These are phyloP conservation scores for Aspergillus sojae DNA, from an alignment of 2,329 filamentous ascomycete genomes.

Conservation along the genomic window DNA sequence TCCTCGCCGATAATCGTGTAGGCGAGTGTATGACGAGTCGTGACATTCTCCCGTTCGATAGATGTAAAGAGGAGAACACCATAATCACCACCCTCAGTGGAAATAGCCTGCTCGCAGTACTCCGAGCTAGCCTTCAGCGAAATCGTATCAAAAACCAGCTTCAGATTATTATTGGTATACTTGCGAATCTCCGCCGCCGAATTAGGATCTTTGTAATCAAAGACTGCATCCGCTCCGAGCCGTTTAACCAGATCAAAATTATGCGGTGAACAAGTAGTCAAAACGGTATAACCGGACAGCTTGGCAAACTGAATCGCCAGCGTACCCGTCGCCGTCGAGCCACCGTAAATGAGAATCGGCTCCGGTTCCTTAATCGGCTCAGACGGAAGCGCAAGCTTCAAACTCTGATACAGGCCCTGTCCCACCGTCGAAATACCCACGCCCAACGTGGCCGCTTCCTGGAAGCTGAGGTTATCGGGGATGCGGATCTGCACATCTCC, in stretches of 20 bases:
- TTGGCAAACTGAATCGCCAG: conserved; percentile 45
- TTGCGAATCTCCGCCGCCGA: conserved; percentile 31
- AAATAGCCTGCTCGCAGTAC: conserved; percentile 37
- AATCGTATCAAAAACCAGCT: conserved; percentile 39
- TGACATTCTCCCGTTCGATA: conserved; percentile 35
- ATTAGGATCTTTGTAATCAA: conserved; percentile 32
- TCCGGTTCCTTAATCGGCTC: conserved; percentile 19
- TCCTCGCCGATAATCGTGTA: conserved; percentile 37
- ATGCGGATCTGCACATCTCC: conserved; percentile 51
- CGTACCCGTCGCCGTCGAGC: conserved; percentile 39
- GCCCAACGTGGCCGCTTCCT: conserved; percentile 56
- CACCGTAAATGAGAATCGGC: conserved; percentile 43
- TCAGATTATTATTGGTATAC: conserved; percentile 33
- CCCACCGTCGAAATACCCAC: conserved; percentile 56
- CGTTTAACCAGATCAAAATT: conserved; percentile 37
- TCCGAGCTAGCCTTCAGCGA: conserved; percentile 26
- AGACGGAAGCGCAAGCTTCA: conserved; percentile 30
- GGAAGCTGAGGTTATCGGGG: conserved; percentile 52
- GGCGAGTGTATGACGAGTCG: conserved; percentile 29
- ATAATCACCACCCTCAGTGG: conserved; percentile 33
- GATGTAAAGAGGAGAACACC: conserved; percentile 25
- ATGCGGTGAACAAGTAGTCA: conserved; percentile 37
- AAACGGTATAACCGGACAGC: conserved; percentile 32
- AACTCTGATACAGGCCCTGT: conserved; percentile 45
- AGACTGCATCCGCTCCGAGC: conserved; percentile 36